These are phyloP conservation scores for Monoraphidium neglectum DNA, from an alignment of 139 green algal genomes.

Conservation along the genomic window DNA sequence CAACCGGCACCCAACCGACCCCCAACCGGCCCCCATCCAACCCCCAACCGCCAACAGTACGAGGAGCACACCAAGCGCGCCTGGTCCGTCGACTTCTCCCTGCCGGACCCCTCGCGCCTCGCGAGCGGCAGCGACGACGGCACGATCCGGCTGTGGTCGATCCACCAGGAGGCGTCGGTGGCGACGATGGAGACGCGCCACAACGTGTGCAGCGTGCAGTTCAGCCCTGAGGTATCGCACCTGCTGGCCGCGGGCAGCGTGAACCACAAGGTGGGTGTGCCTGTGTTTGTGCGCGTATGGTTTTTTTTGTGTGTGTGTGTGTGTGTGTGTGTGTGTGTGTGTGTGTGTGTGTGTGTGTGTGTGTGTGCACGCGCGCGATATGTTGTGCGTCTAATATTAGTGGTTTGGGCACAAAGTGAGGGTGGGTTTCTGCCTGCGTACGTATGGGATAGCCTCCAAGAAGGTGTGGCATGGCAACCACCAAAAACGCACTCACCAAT, in stretches of 20 bases:
- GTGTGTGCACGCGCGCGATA: too few relatives aligned
- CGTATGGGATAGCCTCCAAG: too few relatives aligned
- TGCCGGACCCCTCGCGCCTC: slow-evolving; percentile 58
- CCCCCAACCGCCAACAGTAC: slow-evolving; percentile 70
- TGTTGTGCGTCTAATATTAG: too few relatives aligned
- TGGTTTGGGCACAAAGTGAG: too few relatives aligned
- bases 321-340: too few relatives aligned
- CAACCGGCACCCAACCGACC: background rate
- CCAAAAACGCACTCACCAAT: too few relatives aligned
- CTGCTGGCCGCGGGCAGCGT: slow-evolving; percentile 84
- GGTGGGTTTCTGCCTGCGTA: too few relatives aligned
- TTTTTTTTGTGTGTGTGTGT: slow-evolving; percentile 56
- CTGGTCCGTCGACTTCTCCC: slow-evolving; percentile 88
- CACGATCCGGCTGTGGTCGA: slow-evolving; percentile 75
- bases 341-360: slow-evolving; percentile 76
- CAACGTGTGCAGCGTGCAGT: slow-evolving; percentile 94
- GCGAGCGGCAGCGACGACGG: slow-evolving; percentile 86
- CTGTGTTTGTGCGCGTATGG: slow-evolving; percentile 76
- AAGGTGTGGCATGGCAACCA: slow-evolving; percentile 49
- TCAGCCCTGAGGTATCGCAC: slow-evolving; percentile 64
- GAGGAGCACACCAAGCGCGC: slow-evolving; percentile 84
- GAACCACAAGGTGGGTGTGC: slow-evolving; percentile 35
- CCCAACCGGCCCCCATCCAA: slow-evolving; percentile 13
- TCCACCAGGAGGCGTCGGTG: slow-evolving; percentile 48
- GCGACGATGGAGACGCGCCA: slow-evolving; percentile 60